phyloP scores from a whole-genome alignment of 1,284 basidiomycete genomes.

The Ganoderma sinense region DNA sequence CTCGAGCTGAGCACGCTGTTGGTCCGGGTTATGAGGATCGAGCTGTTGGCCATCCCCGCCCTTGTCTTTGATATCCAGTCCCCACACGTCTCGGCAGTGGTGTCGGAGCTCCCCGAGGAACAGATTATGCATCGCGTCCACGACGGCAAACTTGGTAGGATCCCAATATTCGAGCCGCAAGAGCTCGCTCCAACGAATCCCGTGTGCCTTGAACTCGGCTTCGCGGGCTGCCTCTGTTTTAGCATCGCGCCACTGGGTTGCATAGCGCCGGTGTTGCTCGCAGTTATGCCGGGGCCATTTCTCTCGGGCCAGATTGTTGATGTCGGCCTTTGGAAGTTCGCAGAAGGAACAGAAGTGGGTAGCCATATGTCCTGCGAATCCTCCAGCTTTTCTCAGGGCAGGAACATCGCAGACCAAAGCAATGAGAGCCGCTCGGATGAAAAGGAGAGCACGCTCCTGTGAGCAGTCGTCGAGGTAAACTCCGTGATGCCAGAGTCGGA shows the following conservation, averaged over 20 bases:
- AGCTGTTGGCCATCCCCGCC: not conserved
- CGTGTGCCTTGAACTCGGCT: slow-evolving; percentile 34
- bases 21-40: not conserved
- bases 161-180: slow-evolving; percentile 47
- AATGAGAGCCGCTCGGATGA: slow-evolving; percentile 18
- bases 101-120: slow-evolving; percentile 14
- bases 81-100: slow-evolving; percentile 14
- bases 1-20: not conserved
- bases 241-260: slow-evolving; percentile 40
- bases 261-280: slow-evolving; percentile 22
- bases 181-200: slow-evolving; percentile 46
- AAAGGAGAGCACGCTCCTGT: not conserved
- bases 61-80: slow-evolving; percentile 3
- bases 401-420: slow-evolving; percentile 19
- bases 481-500: slow-evolving; percentile 25
- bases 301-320: slow-evolving; percentile 10
- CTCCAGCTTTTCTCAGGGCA: slow-evolving; percentile 21
- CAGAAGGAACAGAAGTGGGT: slow-evolving; percentile 30
- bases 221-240: slow-evolving; percentile 27
- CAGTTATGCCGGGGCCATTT: slow-evolving; percentile 9
- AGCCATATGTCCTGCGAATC: slow-evolving; percentile 16
- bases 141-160: slow-evolving; percentile 34
- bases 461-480: slow-evolving; percentile 21
- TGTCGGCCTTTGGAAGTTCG: slow-evolving; percentile 6
- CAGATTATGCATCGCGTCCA: slow-evolving; percentile 9